Evolutionary conservation across 129 eudicot genomes (phyloP), one percentile per base, ranked within the genome.

Genomic region (Calendula officinalis): DNA sequence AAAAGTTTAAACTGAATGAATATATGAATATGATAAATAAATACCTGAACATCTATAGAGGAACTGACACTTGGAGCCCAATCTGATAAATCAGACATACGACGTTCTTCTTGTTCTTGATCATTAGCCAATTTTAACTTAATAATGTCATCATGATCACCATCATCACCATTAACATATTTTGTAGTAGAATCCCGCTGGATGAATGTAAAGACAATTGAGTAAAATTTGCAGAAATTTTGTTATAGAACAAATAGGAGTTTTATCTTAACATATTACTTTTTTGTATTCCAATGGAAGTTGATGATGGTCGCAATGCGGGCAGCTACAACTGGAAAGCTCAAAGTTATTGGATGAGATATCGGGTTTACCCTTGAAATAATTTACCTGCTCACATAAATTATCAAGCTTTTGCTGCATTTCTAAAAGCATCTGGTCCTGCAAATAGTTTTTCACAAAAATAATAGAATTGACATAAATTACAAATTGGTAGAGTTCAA

Each of bases 321-420:
- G 78, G 70, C 94, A 87, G 41, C 71, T 78, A 70, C 53, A 58
- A 10, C 60, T 58, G 43, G 66, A 67, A 50, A 38, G 64, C 9
- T 60, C 73, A 27, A 57, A 57, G 44, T 70, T 60, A 32, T 50
- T 40, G 10, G 71, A 41, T 1, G 59, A 44, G 6, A 66, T 50
- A 56, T 82, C 86, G 3, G 94, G 76, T 59, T 76, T 86, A 49
- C 88, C 89, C 63, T 81, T 88, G 38, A 77, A 80, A 75, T 76
- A 82, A 45, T 75, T 84, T 68, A 87, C 80, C 75, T 82, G 95
- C 62, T 88, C 84, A 56, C 95, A 85, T 48, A 91, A 63, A 60
- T 67, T 70, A 70, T 91, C 98, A 40, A 91, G 86, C 75, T 92
- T 86, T 60, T 83, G 80, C 76, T 92, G 98, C 96, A 92, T 92